Percentiles rank a stretch among this genome's conserved stretches.
These are phyloP conservation scores for Setomelanomma holmii DNA, from an alignment of 2,329 filamentous ascomycete genomes.

Conservation along the genomic window DNA sequence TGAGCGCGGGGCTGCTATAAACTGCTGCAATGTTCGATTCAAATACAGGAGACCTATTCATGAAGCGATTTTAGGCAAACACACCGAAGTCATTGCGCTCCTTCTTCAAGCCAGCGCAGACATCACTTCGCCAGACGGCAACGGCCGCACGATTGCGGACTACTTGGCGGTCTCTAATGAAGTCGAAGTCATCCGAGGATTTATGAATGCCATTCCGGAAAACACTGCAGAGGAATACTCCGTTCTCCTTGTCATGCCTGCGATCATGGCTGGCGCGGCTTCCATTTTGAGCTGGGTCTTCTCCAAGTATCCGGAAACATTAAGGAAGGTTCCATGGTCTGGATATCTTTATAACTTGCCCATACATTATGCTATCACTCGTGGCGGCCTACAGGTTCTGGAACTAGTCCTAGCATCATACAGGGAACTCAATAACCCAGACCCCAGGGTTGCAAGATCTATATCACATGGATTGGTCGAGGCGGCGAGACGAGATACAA, in stretches of 20 bases:
- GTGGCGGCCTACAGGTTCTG: background rate
- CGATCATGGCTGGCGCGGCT: too few species aligned
- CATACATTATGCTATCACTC: background rate
- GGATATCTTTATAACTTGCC: background rate
- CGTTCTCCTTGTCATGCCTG: too few species aligned
- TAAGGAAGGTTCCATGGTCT: background rate
- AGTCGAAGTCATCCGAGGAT: background rate
- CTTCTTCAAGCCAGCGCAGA: background rate
- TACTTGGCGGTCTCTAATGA: background rate
- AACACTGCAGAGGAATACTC: background rate
- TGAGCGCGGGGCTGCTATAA: background rate
- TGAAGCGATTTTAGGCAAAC: conserved; percentile 3
- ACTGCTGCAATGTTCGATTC: background rate
- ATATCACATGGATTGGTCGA: background rate
- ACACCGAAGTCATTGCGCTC: background rate
- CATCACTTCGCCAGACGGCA: background rate
- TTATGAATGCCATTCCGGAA: background rate
- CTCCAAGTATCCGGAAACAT: background rate
- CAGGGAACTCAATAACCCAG: background rate
- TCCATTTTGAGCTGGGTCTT: background rate
- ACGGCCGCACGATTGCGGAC: background rate
- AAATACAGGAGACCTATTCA: background rate
- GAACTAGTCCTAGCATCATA: background rate
- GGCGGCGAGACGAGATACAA: background rate
- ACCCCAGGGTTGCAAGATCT: background rate